Base-by-base conservation (phyloP, 129 eudicot genomes). In the Helianthus annuus region DNA sequence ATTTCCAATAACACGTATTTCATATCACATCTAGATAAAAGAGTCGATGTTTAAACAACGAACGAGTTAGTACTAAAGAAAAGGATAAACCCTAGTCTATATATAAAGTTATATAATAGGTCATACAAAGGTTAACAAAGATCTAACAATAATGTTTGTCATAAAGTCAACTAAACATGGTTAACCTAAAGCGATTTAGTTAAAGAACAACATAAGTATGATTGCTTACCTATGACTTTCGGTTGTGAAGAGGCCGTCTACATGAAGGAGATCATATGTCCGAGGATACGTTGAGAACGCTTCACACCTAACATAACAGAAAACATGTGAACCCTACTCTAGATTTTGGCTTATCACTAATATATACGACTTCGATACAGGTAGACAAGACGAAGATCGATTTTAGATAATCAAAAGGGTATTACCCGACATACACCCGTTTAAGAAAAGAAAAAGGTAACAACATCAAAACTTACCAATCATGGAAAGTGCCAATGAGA, bases 271-370 rank as follows among this genome's bases (percentile, higher is more conserved):
- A 83, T 94, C 98, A 4, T 94, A 90, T 2, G 98, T 94, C 56
- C 97, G 85, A 62, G 98, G 98, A 78, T 94, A 94, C 0, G 97
- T 94, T 40, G 98, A 94, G 84, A 94, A 94, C 19, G 98, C 97
- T 78, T 94, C 98, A 7, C 98, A 94, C 98, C 98, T 94, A 76
- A 39, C 15, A n/a, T 71, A 22, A 71, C 3, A 74, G 1, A 13
- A 45, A 66, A 48, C 38, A 49, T 48, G 51, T 62, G 51, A 72
- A 71, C 40, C 24, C 51, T 42, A 42, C 1, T 42, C 7, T 6
- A 7, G 46, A 42, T 6, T 42, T 42, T 42, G 46, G 46, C 46
- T 6, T 40, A 40, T 40, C 10, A 39, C 8, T 39, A 39, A 1
- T 5, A 39, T 5, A 39, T 39, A 3, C 8, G 44, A 39, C 8